Conservation (phyloP, 2,329 filamentous ascomycete species). For the Cercospora zeina region DNA sequence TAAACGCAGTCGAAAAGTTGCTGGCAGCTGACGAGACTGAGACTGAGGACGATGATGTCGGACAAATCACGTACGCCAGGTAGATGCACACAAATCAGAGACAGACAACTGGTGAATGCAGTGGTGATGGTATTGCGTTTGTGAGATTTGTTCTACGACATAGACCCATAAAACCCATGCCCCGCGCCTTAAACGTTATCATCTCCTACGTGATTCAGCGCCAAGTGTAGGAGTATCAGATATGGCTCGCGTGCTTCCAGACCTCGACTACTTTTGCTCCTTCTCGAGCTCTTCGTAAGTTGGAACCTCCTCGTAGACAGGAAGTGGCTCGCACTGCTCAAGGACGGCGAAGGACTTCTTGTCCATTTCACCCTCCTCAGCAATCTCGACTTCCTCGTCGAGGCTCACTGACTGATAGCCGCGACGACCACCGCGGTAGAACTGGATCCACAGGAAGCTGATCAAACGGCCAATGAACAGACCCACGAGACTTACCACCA, state of each 20-base stretch:
- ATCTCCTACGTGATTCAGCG: background rate
- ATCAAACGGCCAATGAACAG: slow-evolving; percentile 65
- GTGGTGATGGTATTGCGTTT: slow-evolving; percentile 7
- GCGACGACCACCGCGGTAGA: slow-evolving; percentile 52
- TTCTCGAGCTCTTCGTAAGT: slow-evolving; percentile 35
- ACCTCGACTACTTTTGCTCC: slow-evolving; percentile 19
- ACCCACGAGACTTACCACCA: slow-evolving; percentile 65
- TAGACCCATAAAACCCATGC: background rate
- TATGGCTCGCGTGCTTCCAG: background rate
- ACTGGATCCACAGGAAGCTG: slow-evolving; percentile 59
- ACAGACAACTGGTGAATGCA: background rate
- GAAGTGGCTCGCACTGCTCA: slow-evolving; percentile 32
- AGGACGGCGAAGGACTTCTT: slow-evolving; percentile 21
- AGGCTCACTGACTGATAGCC: slow-evolving; percentile 37
- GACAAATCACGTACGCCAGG: slow-evolving; percentile 9
- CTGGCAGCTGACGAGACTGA: slow-evolving; percentile 43
- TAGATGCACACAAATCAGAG: background rate
- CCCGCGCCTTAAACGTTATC: background rate
- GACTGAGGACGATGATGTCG: slow-evolving; percentile 2
- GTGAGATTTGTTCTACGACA: background rate
- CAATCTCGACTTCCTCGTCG: slow-evolving; percentile 19
- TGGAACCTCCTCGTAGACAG: slow-evolving; percentile 41
- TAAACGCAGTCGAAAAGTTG: slow-evolving; percentile 60
- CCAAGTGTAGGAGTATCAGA: background rate
- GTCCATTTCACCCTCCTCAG: slow-evolving; percentile 23